Evolutionary conservation across 1,139 yeast species (phyloP).

Genomic region (Saccharomyces hybrid): DNA sequence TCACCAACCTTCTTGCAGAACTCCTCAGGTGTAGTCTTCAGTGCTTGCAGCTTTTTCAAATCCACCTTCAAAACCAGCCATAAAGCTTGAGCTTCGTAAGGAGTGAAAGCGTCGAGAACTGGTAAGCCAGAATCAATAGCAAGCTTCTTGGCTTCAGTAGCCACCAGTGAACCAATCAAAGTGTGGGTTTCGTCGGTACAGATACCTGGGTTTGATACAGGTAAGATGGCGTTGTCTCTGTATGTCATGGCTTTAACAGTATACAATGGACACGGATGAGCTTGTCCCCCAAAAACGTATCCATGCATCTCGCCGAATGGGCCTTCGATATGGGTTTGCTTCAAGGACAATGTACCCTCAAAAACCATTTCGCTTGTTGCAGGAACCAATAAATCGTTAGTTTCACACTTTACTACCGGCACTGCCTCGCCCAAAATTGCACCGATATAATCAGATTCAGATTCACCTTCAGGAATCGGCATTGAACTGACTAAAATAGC

Average conservation of each 20-base stretch:
- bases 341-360: slow-evolving; percentile 19
- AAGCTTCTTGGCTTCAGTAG: slow-evolving; percentile 14
- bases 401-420: slow-evolving; percentile 18
- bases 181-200: slow-evolving; percentile 25
- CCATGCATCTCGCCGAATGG: slow-evolving; percentile 28
- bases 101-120: slow-evolving; percentile 18
- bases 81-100: slow-evolving; percentile 22
- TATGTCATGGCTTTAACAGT: slow-evolving; percentile 17
- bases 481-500: slow-evolving; percentile 21
- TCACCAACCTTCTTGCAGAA: slow-evolving; percentile 15
- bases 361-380: slow-evolving; percentile 23
- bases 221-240: slow-evolving; percentile 21
- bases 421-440: slow-evolving; percentile 21
- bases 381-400: slow-evolving; percentile 18
- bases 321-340: slow-evolving; percentile 15
- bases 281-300: slow-evolving; percentile 17
- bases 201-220: slow-evolving; percentile 23
- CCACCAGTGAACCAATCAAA: slow-evolving; percentile 19
- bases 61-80: slow-evolving; percentile 19
- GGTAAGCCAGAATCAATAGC: slow-evolving; percentile 9
- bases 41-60: slow-evolving; percentile 12
- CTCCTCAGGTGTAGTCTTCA: slow-evolving; percentile 10
- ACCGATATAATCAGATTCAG: slow-evolving; percentile 21
- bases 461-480: slow-evolving; percentile 24
- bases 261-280: slow-evolving; percentile 21